Conservation (phyloP, 164 flowering plant genomes). For the Chimonanthus praecox region DNA sequence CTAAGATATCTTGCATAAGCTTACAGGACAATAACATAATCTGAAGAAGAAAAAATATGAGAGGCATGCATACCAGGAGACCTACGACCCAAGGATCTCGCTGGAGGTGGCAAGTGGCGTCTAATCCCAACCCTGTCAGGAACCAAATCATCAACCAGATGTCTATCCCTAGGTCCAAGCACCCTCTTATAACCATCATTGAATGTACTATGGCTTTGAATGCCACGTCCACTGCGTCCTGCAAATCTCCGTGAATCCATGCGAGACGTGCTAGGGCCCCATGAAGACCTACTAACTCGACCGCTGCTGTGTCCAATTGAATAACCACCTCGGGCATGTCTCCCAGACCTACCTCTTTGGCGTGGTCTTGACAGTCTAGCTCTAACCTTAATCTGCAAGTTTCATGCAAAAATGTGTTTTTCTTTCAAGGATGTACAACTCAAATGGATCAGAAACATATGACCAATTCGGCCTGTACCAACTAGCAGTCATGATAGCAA, state of each 20-base stretch:
- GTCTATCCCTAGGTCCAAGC: constrained; percentile 48
- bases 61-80: constrained; percentile 36
- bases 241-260: constrained; percentile 36
- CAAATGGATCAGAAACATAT: background rate
- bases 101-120: constrained; percentile 56
- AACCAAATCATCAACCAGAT: constrained; percentile 39
- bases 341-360: constrained; percentile 57
- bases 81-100: constrained; percentile 71
- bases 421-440: background rate
- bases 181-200: constrained; percentile 46
- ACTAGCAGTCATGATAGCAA: background rate
- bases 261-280: constrained; percentile 37
- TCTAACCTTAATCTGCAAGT: constrained; percentile 76
- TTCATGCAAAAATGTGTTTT: background rate
- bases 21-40: background rate
- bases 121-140: constrained; percentile 42
- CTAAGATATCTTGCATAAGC: background rate
- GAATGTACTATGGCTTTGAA: constrained; percentile 14
- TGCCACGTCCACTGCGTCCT: constrained; percentile 17
- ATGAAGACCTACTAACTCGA: constrained; percentile 45
- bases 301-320: constrained; percentile 31
- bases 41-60: background rate
- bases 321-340: constrained; percentile 39
- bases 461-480: background rate
- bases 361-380: constrained; percentile 91